A percentile compares a stretch with the other conserved stretches of the same genome.
These are phyloP conservation scores for Talaromyces piceae DNA, from an alignment of 2,329 filamentous ascomycete genomes.

Conservation along the genomic window DNA sequence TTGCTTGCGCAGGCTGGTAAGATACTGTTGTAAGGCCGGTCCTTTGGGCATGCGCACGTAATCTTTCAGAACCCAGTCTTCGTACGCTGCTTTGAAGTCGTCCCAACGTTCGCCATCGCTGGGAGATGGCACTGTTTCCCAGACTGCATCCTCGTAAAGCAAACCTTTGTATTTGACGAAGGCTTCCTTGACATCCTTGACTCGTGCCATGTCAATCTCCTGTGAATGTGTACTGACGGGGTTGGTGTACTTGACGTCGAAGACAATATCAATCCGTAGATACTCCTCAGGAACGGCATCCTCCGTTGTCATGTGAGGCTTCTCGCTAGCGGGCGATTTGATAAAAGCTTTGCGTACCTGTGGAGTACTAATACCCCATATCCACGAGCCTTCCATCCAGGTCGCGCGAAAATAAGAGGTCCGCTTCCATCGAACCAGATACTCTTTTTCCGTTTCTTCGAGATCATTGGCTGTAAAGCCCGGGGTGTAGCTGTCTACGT, in stretches of 20 bases:
- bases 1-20: conserved; percentile 58
- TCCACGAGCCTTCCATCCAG: conserved; percentile 88
- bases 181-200: conserved; percentile 64
- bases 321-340: conserved; percentile 55
- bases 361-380: conserved; percentile 60
- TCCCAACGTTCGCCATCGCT: conserved; percentile 60
- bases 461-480: conserved; percentile 50
- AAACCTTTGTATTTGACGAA: conserved; percentile 90
- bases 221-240: conserved; percentile 51
- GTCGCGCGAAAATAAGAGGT: conserved; percentile 72
- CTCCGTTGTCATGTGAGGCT: conserved; percentile 62
- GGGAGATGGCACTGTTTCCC: conserved; percentile 69
- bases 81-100: conserved; percentile 75
- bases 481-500: conserved; percentile 49
- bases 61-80: conserved; percentile 73
- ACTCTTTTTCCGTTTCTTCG: conserved; percentile 77
- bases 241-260: conserved; percentile 65
- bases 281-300: conserved; percentile 86
- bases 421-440: conserved; percentile 79
- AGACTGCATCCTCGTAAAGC: conserved; percentile 81
- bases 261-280: conserved; percentile 78
- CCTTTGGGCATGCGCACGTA: conserved; percentile 58
- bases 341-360: conserved; percentile 67
- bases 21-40: conserved; percentile 55
- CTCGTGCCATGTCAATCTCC: conserved; percentile 62